Evolutionary conservation across 2,329 filamentous ascomycete genomes (phyloP).

Genomic region (Aspergillus jensenii): DNA sequence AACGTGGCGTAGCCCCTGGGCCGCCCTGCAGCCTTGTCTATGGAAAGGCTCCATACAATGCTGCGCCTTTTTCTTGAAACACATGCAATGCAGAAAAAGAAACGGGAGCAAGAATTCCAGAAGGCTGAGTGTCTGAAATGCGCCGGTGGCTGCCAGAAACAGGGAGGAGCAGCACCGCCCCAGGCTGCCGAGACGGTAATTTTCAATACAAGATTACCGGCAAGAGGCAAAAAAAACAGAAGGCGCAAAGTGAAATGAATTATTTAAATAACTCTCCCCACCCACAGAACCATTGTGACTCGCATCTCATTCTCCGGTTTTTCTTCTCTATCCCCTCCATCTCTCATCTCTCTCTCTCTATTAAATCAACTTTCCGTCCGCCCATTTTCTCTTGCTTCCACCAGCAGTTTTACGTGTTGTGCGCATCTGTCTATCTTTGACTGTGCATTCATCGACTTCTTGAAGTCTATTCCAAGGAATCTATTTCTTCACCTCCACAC

Average conservation of each 20-base stretch:
- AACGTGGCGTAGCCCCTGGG: neutral
- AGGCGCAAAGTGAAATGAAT: slow-evolving; percentile 16
- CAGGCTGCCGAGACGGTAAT: slow-evolving; percentile 13
- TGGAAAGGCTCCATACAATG: slow-evolving; percentile 2
- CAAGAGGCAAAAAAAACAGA: slow-evolving; percentile 16
- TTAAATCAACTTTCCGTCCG: slow-evolving; percentile 24
- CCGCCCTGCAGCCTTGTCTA: neutral
- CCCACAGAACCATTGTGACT: slow-evolving; percentile 17
- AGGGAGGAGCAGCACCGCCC: slow-evolving; percentile 9
- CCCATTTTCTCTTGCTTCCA: slow-evolving; percentile 12
- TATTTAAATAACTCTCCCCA: slow-evolving; percentile 21
- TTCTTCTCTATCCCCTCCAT: slow-evolving; percentile 19
- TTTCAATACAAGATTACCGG: slow-evolving; percentile 14
- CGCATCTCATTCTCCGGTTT: slow-evolving; percentile 15
- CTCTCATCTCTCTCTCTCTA: slow-evolving; percentile 12
- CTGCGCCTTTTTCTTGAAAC: slow-evolving; percentile 14
- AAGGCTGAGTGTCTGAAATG: neutral
- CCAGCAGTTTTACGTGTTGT: slow-evolving; percentile 15
- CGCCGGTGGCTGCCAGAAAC: slow-evolving; percentile 7
- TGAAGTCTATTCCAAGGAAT: slow-evolving; percentile 3
- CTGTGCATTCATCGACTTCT: slow-evolving; percentile 1
- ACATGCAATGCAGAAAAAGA: neutral
- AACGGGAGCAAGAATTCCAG: neutral
- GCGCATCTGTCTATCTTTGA: slow-evolving; percentile 11
- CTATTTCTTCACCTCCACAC: slow-evolving; percentile 9